A percentile compares a stretch with the other conserved stretches of the same genome.
Evolutionary conservation across 2,329 filamentous ascomycete species (phyloP).

Genomic region (Colletotrichum liaoningense): DNA sequence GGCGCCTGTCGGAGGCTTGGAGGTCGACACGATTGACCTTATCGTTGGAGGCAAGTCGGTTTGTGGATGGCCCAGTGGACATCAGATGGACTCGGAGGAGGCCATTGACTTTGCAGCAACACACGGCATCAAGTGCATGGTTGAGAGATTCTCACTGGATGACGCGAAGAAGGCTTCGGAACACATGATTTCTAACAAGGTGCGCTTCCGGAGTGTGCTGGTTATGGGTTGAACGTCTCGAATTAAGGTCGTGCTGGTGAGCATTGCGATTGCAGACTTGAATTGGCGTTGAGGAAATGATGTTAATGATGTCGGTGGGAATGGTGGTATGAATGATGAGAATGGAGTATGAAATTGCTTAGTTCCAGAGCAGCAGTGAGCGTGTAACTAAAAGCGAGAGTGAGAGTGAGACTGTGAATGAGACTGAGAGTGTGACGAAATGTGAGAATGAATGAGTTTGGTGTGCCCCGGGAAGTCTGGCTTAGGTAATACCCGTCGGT

Average conservation of each 20-base stretch:
- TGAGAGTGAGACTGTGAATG: background rate
- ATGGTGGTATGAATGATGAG: background rate
- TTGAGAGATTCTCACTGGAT: conserved; percentile 72
- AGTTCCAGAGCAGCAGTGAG: background rate
- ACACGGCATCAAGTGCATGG: conserved; percentile 72
- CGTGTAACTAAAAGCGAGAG: background rate
- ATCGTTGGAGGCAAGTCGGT: conserved; percentile 68
- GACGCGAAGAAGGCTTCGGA: conserved; percentile 59
- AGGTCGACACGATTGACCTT: conserved; percentile 55
- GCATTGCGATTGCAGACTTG: background rate
- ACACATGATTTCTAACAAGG: conserved; percentile 50
- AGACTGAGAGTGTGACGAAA: background rate
- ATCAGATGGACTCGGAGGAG: conserved; percentile 72
- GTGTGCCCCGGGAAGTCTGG: background rate
- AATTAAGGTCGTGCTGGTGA: background rate
- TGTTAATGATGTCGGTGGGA: too few species aligned
- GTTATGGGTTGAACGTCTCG: conserved; percentile 46
- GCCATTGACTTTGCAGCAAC: conserved; percentile 73
- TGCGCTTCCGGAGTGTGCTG: conserved; percentile 58
- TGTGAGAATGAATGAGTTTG: background rate
- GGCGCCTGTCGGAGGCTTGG: conserved; percentile 59
- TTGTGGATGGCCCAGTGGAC: conserved; percentile 72
- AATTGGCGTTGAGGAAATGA: background rate
- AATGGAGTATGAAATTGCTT: too few species aligned
- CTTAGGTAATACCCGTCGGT: background rate